Base-by-base conservation (phyloP, 345 rosid species). In the Carallia pectinifolia region DNA sequence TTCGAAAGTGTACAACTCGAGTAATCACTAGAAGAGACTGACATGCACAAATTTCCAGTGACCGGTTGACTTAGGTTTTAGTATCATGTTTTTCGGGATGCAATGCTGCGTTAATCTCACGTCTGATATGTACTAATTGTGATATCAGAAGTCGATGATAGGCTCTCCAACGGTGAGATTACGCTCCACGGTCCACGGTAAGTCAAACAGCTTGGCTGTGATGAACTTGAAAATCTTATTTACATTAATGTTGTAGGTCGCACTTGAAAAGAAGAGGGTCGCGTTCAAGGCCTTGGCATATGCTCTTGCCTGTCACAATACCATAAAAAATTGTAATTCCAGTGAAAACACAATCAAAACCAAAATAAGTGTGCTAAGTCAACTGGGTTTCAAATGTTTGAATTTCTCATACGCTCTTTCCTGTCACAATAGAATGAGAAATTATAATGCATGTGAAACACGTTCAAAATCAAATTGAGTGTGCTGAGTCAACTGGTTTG, bases 191-290 rank as follows among this genome's bases (percentile, higher is more conserved):
- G 85, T 81, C 96, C 96, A 94, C 36, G 97, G 96, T 64, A 90
- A 70, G 69, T 94, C 98, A 31, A 94, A 91, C 58, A 94, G 85
- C 83, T 90, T 91, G 1, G 98, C 98, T 1, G 97, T 89, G 71
- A 94, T 86, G 87, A 91, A 94, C 80, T 94, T 91, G 82, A 94
- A 91, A 75, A 94, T 84, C 88, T 94, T 94, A 73, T 85, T 94
- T 18, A 94, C 98, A 70, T 94, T 94, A 61, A 94, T 94, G 81
- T 91, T 94, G 77, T 94, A 91, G 47, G 87, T 80, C 7, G 97
- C 90, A 55, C 98, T 94, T 36, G 97, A 94, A 75, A 94, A 94
- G 87, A 94, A 94, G 38, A 94, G 83, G 0, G 98, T 85, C 2
- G 97, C 98, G 18, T 91, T 91, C 55, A 89, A 59, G 3, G 86